Evolutionary conservation across 768 basidiomycete genomes (phyloP), one percentile per base, ranked within the genome.

Genomic region (Lentinula boryana): DNA sequence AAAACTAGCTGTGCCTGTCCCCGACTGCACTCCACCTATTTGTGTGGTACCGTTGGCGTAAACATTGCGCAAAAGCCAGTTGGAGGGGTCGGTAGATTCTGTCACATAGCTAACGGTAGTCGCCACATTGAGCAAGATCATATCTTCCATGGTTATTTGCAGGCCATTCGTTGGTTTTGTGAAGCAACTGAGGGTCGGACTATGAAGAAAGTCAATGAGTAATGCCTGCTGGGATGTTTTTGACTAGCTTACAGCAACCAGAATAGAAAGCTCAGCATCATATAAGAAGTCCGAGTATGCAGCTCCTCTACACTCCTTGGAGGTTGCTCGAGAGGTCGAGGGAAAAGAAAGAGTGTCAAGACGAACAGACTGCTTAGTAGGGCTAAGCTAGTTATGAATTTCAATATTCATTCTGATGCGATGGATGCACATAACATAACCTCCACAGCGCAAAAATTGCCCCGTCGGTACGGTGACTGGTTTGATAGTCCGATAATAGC

Each of bases 21-120:
- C 53, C 36, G 53, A 54, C 33, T 36, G 53, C n/a, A 54, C 36
- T 33, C 53, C 53, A 8, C 53, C 53, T 21, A 54, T 54, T 54
- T 54, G 53, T 2, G 53, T 54, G 7, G 53, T 54, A 9, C 53
- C 53, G 15, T 54, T 54, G 36, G 53, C 32, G 18, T 54, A 54
- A 13, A 54, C 53, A 38, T 54, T 54, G 36, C 53, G 53, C 53
- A 54, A 18, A 38, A 54, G 33, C 53, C 53, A 54, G 9, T 36
- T 38, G 2, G 53, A 21, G 36, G 53, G 53, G n/a, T 54, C 53
- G 18, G 32, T 36, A n/a, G 53, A 54, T n/a, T 54, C 53, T 21
- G 32, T 38, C 18, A 40, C 53, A 36, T 36, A 54, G 16, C 21
- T 54, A n/a, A 54, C 9, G 18, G 53, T 54, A 8, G 53, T 38